Percentiles rank a stretch among this genome's conserved stretches.
Evolutionary conservation across 2,329 filamentous ascomycete species (phyloP).

Genomic region (Pseudogymnoascus sp.): DNA sequence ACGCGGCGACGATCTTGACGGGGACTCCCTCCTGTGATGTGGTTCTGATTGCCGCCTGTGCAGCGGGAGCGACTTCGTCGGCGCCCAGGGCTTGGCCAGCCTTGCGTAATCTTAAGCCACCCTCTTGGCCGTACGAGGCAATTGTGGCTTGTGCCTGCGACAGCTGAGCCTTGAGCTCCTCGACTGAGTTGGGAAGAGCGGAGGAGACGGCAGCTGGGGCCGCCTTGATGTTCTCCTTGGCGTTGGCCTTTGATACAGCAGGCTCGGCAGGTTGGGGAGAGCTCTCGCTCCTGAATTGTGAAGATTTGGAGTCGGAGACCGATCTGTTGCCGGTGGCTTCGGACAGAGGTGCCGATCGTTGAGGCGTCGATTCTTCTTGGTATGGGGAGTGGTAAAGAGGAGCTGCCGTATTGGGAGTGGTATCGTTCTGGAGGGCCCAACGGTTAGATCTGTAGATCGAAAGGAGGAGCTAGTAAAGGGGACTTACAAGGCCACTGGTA

Average conservation of each 20-base stretch:
- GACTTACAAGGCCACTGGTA: conserved; percentile 16
- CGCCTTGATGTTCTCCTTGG: conserved; percentile 19
- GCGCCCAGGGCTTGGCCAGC: conserved; percentile 42
- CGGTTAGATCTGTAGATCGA: neutral
- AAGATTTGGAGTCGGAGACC: neutral
- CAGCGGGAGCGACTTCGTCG: conserved; percentile 42
- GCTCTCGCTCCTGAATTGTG: neutral
- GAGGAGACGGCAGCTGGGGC: conserved; percentile 44
- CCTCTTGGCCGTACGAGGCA: conserved; percentile 59
- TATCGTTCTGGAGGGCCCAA: conserved; percentile 14
- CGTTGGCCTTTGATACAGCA: conserved; percentile 29
- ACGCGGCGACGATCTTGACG: conserved; percentile 71
- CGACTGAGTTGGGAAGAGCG: conserved; percentile 28
- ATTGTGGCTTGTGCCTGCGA: conserved; percentile 70
- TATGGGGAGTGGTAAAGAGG: conserved; percentile 51
- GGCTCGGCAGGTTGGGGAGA: neutral
- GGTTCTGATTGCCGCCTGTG: conserved; percentile 41
- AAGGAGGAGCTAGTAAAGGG: neutral
- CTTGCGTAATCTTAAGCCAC: conserved; percentile 75
- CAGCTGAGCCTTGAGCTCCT: conserved; percentile 67
- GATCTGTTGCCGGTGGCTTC: neutral
- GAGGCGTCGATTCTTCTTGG: conserved; percentile 30
- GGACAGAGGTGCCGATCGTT: neutral
- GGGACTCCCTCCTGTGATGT: conserved; percentile 61
- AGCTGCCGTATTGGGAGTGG: conserved; percentile 32